Percentiles rank a stretch among this genome's conserved stretches.
Conservation (phyloP, 495 filamentous ascomycete genomes). For the Aspergillus carlsbadensis region DNA sequence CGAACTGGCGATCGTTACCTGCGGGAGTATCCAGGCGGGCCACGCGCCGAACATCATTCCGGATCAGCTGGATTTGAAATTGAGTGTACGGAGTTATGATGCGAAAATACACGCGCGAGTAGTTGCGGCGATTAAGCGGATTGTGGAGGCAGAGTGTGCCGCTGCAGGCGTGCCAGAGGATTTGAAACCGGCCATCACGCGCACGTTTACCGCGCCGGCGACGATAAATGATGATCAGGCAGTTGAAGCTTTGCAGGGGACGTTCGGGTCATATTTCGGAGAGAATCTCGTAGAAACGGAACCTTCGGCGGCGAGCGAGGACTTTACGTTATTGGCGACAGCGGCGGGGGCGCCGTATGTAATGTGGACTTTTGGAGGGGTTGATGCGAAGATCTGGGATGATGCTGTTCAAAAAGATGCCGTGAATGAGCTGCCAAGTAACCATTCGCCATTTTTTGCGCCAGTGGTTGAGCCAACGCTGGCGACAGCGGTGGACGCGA, state of each 20-base stretch:
- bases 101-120: constrained; percentile 40
- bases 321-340: constrained; percentile 56
- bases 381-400: constrained; percentile 46
- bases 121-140: constrained; percentile 45
- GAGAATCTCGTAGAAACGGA: constrained; percentile 27
- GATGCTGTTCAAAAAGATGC: constrained; percentile 44
- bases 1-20: constrained; percentile 55
- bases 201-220: constrained; percentile 42
- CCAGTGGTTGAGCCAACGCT: constrained; percentile 63
- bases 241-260: constrained; percentile 35
- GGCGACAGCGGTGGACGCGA: constrained; percentile 51
- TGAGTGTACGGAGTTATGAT: constrained; percentile 48
- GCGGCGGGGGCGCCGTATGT: constrained; percentile 49
- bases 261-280: constrained; percentile 47
- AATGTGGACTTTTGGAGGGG: constrained; percentile 59
- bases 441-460: constrained; percentile 61
- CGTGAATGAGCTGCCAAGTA: constrained; percentile 44
- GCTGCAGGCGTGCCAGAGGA: constrained; percentile 37
- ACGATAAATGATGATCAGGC: constrained; percentile 51
- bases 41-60: constrained; percentile 55
- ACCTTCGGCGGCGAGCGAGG: constrained; percentile 46
- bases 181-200: constrained; percentile 35
- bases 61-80: constrained; percentile 44
- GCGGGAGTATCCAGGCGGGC: constrained; percentile 51
- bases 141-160: constrained; percentile 53